phyloP scores from a whole-genome alignment of 169 alveolate genomes.

The Fabrea salina region DNA sequence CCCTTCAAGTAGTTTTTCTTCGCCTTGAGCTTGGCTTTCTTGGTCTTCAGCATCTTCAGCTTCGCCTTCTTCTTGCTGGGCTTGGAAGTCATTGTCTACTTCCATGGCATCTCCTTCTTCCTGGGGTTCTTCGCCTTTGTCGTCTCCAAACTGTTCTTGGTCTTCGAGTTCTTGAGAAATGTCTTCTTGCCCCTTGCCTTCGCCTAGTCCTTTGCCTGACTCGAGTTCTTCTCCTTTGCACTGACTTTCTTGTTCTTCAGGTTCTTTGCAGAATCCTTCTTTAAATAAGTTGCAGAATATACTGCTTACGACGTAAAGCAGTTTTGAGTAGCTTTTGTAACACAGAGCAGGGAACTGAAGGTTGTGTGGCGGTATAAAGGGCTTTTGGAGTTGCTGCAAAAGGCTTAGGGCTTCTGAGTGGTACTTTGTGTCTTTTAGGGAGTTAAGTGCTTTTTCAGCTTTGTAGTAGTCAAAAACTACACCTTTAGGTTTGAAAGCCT shows the following conservation, averaged over 20 bases:
- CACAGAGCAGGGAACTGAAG: no score
- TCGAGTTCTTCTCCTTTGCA: conserved; percentile 63
- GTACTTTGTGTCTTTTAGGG: no score
- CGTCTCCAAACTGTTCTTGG: conserved; percentile 69
- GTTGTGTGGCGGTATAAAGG: no score
- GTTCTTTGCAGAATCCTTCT: conserved; percentile 52
- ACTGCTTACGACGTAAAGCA: conserved; percentile 40
- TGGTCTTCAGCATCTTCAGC: conserved; percentile 18
- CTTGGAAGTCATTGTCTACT: not conserved
- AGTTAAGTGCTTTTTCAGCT: no score
- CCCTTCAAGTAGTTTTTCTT: conserved; percentile 20
- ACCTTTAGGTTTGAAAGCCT: no score
- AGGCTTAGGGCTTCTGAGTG: no score
- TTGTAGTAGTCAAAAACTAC: no score
- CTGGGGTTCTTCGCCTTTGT: conserved; percentile 44
- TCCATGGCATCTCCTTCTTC: conserved; percentile 19
- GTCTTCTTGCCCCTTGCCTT: conserved; percentile 68
- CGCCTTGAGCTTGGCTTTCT: conserved; percentile 5
- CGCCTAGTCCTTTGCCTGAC: conserved; percentile 67
- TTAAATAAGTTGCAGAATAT: conserved; percentile 42
- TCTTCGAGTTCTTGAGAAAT: conserved; percentile 68
- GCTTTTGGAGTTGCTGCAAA: no score
- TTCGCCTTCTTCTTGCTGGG: not conserved
- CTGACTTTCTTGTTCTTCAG: conserved; percentile 49
- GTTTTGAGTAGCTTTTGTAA: conserved; percentile 23